Conservation (phyloP, 2,329 filamentous ascomycete genomes). For the Tolypocladium amazonense region DNA sequence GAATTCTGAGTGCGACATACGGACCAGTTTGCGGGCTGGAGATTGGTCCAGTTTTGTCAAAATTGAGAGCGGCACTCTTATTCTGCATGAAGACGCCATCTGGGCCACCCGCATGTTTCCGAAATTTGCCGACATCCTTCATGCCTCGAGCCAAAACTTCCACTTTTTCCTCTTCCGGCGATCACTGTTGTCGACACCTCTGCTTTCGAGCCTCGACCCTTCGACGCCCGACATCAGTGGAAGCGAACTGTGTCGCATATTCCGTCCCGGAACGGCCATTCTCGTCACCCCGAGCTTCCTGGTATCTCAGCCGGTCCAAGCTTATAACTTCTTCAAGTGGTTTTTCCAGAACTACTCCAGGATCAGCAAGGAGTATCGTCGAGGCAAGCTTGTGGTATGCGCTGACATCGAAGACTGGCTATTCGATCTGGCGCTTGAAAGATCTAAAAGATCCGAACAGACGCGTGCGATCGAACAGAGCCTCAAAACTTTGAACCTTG, state of each 20-base stretch:
- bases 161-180: constrained; percentile 30
- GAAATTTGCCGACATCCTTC: constrained; percentile 21
- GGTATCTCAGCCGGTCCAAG: constrained; percentile 23
- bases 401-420: constrained; percentile 18
- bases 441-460: constrained; percentile 1
- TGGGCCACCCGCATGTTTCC: constrained; percentile 29
- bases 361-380: constrained; percentile 2
- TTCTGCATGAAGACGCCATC: constrained; percentile 34
- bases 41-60: constrained; percentile 36
- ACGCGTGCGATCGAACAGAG: constrained; percentile 7
- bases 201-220: constrained; percentile 5
- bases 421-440: constrained; percentile 14
- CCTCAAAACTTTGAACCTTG: constrained; percentile 11
- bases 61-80: constrained; percentile 19
- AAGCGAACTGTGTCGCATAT: constrained; percentile 17
- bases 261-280: constrained; percentile 20
- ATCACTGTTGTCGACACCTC: constrained; percentile 11
- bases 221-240: constrained; percentile 6
- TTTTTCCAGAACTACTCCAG: constrained; percentile 14
- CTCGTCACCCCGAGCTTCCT: constrained; percentile 33
- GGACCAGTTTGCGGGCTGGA: constrained; percentile 27
- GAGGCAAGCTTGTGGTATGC: constrained; percentile 18
- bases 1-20: constrained; percentile 30
- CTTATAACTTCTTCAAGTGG: constrained; percentile 25
- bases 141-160: constrained; percentile 12